A percentile compares a stretch with the other conserved stretches of the same genome.
These are phyloP conservation scores for Macadamia integrifolia DNA, from an alignment of 164 flowering plant genomes.

Conservation along the genomic window DNA sequence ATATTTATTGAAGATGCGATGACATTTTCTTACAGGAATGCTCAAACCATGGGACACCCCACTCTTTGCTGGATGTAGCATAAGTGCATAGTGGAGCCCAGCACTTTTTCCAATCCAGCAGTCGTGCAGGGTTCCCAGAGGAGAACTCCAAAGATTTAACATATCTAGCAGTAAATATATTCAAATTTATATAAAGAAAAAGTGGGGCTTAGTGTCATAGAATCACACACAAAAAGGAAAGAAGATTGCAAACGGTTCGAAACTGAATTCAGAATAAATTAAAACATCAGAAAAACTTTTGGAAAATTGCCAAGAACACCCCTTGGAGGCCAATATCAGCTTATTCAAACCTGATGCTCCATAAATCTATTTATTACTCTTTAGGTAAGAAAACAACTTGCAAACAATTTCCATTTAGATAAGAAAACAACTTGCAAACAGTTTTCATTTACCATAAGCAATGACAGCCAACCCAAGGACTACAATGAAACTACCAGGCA, in stretches of 20 bases:
- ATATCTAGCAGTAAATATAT: not conserved
- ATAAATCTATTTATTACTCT: too few relatives aligned
- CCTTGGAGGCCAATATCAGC: not conserved
- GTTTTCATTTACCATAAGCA: not conserved
- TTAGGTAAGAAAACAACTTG: not conserved
- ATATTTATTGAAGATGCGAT: not conserved
- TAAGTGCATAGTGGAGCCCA: too few relatives aligned
- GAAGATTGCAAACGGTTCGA: not conserved
- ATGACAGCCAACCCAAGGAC: not conserved
- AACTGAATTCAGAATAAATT: not conserved
- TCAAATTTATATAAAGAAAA: too few relatives aligned
- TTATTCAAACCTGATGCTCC: not conserved
- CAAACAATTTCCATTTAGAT: not conserved
- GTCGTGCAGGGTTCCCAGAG: too few relatives aligned
- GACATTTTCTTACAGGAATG: not conserved
- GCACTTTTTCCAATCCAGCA: too few relatives aligned
- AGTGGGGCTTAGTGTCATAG: too few relatives aligned
- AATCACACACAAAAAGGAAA: not conserved
- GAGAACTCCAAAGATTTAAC: not conserved
- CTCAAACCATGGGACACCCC: too few relatives aligned
- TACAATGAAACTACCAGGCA: not conserved
- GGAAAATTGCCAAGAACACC: constrained; percentile 1
- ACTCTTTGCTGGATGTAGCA: too few relatives aligned
- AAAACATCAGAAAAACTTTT: too few relatives aligned
- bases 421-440: not conserved